A percentile compares a stretch with the other conserved stretches of the same genome.
These are phyloP conservation scores for Hymenoscyphus repandus DNA, from an alignment of 2,329 filamentous ascomycete genomes.

Conservation along the genomic window DNA sequence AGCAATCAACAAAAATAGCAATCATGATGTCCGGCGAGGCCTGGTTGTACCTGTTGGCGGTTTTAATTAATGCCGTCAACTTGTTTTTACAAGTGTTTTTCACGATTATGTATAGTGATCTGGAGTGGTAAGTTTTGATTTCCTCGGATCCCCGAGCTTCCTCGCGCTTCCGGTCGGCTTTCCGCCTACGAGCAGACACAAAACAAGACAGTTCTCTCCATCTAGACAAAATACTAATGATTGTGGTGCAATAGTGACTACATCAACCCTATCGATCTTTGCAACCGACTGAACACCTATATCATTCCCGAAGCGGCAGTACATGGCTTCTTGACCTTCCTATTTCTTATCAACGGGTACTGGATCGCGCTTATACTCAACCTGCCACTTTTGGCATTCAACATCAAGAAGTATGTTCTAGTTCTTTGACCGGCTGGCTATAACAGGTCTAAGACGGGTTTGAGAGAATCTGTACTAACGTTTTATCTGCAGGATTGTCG, in stretches of 20 bases:
- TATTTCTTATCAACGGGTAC: slow-evolving; percentile 98
- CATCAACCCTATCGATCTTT: slow-evolving; percentile 99
- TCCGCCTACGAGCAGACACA: not conserved
- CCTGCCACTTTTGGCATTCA: slow-evolving; percentile 85
- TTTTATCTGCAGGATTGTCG: slow-evolving; percentile 66
- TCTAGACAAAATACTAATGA: slow-evolving; percentile 26
- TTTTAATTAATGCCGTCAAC: slow-evolving; percentile 99
- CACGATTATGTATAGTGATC: slow-evolving; percentile 99
- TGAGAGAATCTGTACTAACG: slow-evolving; percentile 31
- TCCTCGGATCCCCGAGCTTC: not conserved
- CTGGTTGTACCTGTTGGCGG: slow-evolving; percentile 95
- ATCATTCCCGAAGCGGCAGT: slow-evolving; percentile 98
- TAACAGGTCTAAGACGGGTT: not conserved
- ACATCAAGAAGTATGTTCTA: slow-evolving; percentile 83
- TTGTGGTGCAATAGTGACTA: slow-evolving; percentile 66
- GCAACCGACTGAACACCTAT: slow-evolving; percentile 99
- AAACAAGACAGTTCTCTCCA: slow-evolving; percentile 5
- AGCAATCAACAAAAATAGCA: not conserved
- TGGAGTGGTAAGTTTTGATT: slow-evolving; percentile 79
- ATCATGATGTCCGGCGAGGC: slow-evolving; percentile 89
- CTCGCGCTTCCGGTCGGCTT: not conserved
- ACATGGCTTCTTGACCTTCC: slow-evolving; percentile 87
- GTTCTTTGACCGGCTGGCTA: not conserved
- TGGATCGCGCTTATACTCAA: slow-evolving; percentile 93
- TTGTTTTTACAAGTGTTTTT: slow-evolving; percentile 99